Percentiles rank a stretch among this genome's conserved stretches.
These are phyloP conservation scores for Telfairia occidentalis DNA, from an alignment of 331 rosid species.

Conservation along the genomic window DNA sequence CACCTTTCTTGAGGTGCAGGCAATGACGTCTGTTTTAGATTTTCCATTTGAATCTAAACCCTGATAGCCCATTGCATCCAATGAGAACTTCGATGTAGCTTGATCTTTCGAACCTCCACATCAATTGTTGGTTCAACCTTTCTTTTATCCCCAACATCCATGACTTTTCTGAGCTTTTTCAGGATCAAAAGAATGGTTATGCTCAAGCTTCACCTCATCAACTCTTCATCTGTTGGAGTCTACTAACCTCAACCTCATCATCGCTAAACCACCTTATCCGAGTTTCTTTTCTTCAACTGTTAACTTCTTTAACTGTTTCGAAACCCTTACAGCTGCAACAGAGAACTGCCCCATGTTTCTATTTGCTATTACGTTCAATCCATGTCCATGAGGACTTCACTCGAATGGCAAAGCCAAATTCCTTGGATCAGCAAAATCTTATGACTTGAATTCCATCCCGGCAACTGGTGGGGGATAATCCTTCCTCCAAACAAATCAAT, in stretches of 20 bases:
- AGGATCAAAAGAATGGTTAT: conserved; percentile 88
- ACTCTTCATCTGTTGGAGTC: conserved; percentile 86
- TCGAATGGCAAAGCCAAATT: conserved; percentile 80
- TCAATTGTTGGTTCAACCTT: conserved; percentile 64
- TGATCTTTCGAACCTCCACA: conserved; percentile 84
- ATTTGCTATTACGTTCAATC: conserved; percentile 91
- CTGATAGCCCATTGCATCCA: conserved; percentile 42
- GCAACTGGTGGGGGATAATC: conserved; percentile 52
- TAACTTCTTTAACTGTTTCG: conserved; percentile 72
- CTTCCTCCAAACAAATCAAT: conserved; percentile 38
- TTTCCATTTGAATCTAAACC: conserved; percentile 52
- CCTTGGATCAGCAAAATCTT: conserved; percentile 90
- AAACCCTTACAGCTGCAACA: conserved; percentile 97
- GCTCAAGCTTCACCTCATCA: conserved; percentile 91
- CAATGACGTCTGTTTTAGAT: conserved; percentile 23
- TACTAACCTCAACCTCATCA: conserved; percentile 87
- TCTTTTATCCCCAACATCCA: conserved; percentile 62
- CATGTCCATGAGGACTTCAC: conserved; percentile 98
- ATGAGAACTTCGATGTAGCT: conserved; percentile 57
- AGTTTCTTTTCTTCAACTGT: conserved; percentile 77
- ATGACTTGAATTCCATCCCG: conserved; percentile 84
- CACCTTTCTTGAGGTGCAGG: conserved; percentile 66
- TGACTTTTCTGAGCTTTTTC: conserved; percentile 94
- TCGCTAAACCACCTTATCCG: conserved; percentile 90
- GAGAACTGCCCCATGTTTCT: conserved; percentile 93